phyloP scores from a whole-genome alignment of 2,329 filamentous ascomycete species.

The Colletotrichum sp. region DNA sequence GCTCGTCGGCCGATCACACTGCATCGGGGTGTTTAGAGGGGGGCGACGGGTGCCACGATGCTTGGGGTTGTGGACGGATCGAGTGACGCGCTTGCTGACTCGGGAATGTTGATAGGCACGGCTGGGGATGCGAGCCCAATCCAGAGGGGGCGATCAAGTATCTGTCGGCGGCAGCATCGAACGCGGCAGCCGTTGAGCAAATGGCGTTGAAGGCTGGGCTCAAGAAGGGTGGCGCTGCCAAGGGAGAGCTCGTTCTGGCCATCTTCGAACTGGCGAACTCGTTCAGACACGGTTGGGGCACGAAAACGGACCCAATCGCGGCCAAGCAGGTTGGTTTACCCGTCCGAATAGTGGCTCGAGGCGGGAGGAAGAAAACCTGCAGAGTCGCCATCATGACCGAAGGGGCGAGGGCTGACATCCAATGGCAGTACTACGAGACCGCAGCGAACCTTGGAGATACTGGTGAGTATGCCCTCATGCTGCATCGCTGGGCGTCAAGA shows the following conservation, averaged over 20 bases:
- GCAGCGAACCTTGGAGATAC: conserved; percentile 95
- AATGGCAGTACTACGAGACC: conserved; percentile 87
- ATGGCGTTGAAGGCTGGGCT: conserved; percentile 85
- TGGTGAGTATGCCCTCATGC: conserved; percentile 47
- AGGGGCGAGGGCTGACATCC: background rate
- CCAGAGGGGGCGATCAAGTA: conserved; percentile 78
- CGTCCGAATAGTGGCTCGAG: background rate
- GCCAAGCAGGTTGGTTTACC: conserved; percentile 67
- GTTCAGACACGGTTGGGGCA: conserved; percentile 95
- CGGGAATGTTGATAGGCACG: conserved; percentile 66
- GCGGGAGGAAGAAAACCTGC: background rate
- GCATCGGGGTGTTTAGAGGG: background rate
- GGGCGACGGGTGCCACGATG: background rate
- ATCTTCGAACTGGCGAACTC: conserved; percentile 95
- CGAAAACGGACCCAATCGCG: conserved; percentile 83
- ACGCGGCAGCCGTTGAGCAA: conserved; percentile 86
- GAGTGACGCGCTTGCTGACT: background rate
- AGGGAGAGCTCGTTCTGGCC: conserved; percentile 93
- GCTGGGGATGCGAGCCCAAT: conserved; percentile 85
- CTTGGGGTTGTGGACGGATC: background rate
- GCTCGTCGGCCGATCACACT: background rate
- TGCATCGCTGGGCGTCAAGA: background rate
- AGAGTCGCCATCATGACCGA: background rate
- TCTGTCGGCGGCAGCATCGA: conserved; percentile 86
- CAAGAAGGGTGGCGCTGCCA: conserved; percentile 92